Evolutionary conservation across 2,329 filamentous ascomycete species (phyloP).

Genomic region (Stagonosporopsis rhizophila): DNA sequence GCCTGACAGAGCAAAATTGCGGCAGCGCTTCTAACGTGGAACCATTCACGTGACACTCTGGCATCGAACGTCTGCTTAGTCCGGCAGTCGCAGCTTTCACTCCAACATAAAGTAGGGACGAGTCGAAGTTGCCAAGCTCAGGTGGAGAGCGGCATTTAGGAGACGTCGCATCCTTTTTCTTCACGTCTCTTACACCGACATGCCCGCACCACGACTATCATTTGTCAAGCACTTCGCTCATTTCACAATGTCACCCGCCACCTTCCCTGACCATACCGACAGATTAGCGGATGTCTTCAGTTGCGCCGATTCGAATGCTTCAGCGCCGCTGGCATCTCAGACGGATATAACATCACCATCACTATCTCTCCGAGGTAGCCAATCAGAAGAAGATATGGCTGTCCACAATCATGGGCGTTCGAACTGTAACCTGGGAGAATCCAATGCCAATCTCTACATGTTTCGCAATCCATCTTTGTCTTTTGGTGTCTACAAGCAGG

Average conservation of each 20-base stretch:
- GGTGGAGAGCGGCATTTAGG: neutral
- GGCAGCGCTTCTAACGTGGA: neutral
- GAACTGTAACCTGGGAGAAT: neutral
- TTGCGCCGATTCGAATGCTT: neutral
- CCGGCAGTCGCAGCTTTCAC: neutral
- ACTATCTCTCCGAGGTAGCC: neutral
- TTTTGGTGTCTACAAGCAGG: neutral
- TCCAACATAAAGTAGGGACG: neutral
- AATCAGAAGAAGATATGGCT: neutral
- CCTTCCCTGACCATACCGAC: neutral
- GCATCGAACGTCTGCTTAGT: neutral
- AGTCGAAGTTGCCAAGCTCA: slow-evolving; percentile 1
- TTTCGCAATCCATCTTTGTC: neutral
- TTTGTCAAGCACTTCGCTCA: neutral
- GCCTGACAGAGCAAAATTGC: neutral
- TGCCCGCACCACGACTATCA: neutral
- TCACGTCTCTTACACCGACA: slow-evolving; percentile 7
- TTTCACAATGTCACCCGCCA: neutral
- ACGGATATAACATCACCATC: slow-evolving; percentile 5
- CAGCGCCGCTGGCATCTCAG: neutral
- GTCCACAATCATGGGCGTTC: neutral
- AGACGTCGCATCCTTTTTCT: neutral
- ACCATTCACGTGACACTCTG: neutral
- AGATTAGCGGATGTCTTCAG: neutral
- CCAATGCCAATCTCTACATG: neutral